Base-by-base conservation (phyloP, 192 early-diverging fungal genomes). In the Umbelopsis ramanniana region DNA sequence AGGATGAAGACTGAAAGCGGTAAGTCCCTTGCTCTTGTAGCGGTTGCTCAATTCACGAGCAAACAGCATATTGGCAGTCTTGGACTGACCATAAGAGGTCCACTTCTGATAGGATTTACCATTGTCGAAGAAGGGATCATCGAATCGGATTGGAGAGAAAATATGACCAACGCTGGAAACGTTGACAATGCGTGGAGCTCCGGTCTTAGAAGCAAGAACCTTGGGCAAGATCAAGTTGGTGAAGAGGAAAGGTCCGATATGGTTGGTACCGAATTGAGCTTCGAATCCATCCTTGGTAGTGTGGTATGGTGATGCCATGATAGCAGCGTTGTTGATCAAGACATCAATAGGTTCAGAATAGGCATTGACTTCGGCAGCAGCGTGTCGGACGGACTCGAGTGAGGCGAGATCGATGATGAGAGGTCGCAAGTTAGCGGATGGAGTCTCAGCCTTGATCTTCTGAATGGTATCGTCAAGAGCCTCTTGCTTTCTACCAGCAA, bases 231-330 rank as follows among this genome's bases (percentile, higher is more conserved):
- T 63, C 57, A 63, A 68, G 2, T 37, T 73, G 17, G 78, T 84
- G 54, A 87, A 74, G 0, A 69, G 73, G 70, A 80, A 82, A 35
- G 83, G 84, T 38, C 82, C 90, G 35, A 93, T 66, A 52, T 91
- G 88, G 82, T 93, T 93, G 19, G 85, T 88, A 11, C 82, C 83
- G 50, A 90, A 87, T 72, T 91, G 90, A 66, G 76, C 40, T 79
- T 92, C 91, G n/a, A 91, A 86, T 22, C 85, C 87, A 46, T 93
- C 85, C 26, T 68, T 75, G 38, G 85, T 81, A 43, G 85, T 80
- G 0, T 71, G 52, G 21, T 77, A 83, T 4, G 91, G 89, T 9
- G 79, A 71, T 38, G 76, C 76, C 90, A 93, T 91, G 22, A 93
- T 83, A 12, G 87, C 87, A 23, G 84, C 82, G 46, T 84, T 86